Conservation (phyloP, 768 basidiomycete species). For the Phlebiopsis flavidoalba region DNA sequence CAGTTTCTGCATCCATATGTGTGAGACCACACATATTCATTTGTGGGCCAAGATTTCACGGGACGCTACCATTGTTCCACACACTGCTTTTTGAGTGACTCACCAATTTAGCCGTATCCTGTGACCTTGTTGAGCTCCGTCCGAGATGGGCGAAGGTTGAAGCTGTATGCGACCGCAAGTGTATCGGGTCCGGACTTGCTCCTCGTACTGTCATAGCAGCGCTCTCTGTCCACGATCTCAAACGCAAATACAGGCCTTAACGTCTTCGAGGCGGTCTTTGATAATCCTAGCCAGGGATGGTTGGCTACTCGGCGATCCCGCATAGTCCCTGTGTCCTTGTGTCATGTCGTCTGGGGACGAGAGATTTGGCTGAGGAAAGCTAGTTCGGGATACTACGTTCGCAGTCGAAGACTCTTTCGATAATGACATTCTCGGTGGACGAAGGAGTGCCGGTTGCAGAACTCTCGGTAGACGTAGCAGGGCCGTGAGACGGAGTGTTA, state of each 20-base stretch:
- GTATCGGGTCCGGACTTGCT: conserved; percentile 55
- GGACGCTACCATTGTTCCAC: conserved; percentile 75
- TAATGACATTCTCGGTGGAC: too few species aligned
- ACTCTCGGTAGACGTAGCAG: too few species aligned
- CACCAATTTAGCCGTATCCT: conserved; percentile 90
- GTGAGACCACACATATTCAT: not conserved
- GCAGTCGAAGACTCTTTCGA: too few species aligned
- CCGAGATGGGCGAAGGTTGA: conserved; percentile 70
- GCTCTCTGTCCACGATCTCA: conserved; percentile 41
- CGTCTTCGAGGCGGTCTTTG: conserved; percentile 1
- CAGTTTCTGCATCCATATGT: conserved; percentile 55
- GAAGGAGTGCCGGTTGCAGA: too few species aligned
- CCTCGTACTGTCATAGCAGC: conserved; percentile 38
- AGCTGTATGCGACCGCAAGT: conserved; percentile 35
- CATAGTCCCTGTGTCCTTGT: too few species aligned
- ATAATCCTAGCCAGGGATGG: not conserved
- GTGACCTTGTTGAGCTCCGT: conserved; percentile 79
- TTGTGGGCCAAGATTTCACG: not conserved
- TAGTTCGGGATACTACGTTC: too few species aligned
- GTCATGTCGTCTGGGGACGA: too few species aligned
- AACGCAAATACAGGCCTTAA: conserved; percentile 16
- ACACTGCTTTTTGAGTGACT: conserved; percentile 74
- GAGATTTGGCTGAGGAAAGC: too few species aligned
- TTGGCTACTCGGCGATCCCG: not conserved
- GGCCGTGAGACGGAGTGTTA: not conserved